These are phyloP conservation scores for Phialophora verrucosa DNA, from an alignment of 2,329 filamentous ascomycete genomes.

Conservation along the genomic window DNA sequence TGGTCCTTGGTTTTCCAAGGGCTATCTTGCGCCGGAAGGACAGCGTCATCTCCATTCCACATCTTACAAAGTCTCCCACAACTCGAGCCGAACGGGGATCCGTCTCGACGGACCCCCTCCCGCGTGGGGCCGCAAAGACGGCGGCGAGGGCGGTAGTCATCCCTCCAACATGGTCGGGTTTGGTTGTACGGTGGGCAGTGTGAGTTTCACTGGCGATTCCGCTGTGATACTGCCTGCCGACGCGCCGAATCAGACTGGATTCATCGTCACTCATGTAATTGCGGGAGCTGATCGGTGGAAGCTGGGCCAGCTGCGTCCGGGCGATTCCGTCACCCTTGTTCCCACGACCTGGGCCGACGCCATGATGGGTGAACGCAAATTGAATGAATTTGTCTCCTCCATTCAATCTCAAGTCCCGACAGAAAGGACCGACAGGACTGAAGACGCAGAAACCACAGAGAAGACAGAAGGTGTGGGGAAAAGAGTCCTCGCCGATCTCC, in stretches of 20 bases:
- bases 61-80: conserved; percentile 65
- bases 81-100: conserved; percentile 64
- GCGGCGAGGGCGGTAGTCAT: conserved; percentile 67
- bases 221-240: conserved; percentile 64
- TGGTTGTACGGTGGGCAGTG: conserved; percentile 61
- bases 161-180: conserved; percentile 64
- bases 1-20: conserved; percentile 56
- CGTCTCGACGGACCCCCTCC: conserved; percentile 64
- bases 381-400: not conserved
- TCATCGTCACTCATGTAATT: conserved; percentile 61
- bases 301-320: conserved; percentile 57
- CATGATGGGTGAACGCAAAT: not conserved
- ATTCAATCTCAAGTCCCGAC: too few species aligned
- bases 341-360: not conserved
- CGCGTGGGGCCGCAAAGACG: conserved; percentile 63
- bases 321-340: conserved; percentile 42
- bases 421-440: too few species aligned
- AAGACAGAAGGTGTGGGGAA: too few species aligned
- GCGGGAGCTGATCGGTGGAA: conserved; percentile 65
- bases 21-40: conserved; percentile 56
- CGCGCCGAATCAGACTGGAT: conserved; percentile 64
- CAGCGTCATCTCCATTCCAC: conserved; percentile 58
- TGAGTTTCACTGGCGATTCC: conserved; percentile 67
- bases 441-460: too few species aligned
- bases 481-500: too few species aligned